These are phyloP conservation scores for Lycium barbarum DNA, from an alignment of 257 asterid genomes.

Conservation along the genomic window DNA sequence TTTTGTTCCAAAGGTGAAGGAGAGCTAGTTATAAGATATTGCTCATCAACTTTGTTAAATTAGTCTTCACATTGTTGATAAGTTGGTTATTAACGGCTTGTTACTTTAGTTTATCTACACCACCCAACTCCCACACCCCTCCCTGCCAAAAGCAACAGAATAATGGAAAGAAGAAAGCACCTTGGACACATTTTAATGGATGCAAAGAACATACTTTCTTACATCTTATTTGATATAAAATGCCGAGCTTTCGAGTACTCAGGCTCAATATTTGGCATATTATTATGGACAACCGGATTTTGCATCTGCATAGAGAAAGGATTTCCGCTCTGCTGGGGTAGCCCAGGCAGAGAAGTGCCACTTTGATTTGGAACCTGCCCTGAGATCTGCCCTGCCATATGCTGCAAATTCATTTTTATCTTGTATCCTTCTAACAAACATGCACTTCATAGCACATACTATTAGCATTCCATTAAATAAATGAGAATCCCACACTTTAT, in stretches of 20 bases:
- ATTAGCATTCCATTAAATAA: conserved; percentile 26
- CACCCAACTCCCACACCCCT: conserved; percentile 7
- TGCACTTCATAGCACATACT: conserved; percentile 25
- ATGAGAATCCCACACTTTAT: conserved; percentile 5
- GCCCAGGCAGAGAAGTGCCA: conserved; percentile 59
- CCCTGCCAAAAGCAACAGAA: conserved; percentile 16
- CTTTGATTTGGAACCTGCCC: conserved; percentile 73
- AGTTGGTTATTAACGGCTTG: not conserved
- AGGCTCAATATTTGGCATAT: conserved; percentile 52
- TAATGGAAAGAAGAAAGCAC: not conserved
- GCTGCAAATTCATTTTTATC: conserved; percentile 70
- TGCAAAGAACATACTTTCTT: conserved; percentile 43
- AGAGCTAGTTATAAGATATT: not conserved
- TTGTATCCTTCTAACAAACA: conserved; percentile 26
- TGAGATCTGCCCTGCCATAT: conserved; percentile 67
- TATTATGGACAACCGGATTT: conserved; percentile 59
- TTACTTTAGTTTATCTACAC: not conserved
- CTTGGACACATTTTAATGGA: conserved; percentile 25
- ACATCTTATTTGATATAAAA: conserved; percentile 68
- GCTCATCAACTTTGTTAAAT: not conserved
- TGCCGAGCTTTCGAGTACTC: conserved; percentile 59
- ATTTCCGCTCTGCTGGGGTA: conserved; percentile 72
- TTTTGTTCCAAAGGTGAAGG: not conserved
- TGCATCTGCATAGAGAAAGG: conserved; percentile 72
- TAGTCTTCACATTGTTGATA: conserved; percentile 12